These are phyloP conservation scores for Medicago arabica DNA, from an alignment of 306 rosid species.

Conservation along the genomic window DNA sequence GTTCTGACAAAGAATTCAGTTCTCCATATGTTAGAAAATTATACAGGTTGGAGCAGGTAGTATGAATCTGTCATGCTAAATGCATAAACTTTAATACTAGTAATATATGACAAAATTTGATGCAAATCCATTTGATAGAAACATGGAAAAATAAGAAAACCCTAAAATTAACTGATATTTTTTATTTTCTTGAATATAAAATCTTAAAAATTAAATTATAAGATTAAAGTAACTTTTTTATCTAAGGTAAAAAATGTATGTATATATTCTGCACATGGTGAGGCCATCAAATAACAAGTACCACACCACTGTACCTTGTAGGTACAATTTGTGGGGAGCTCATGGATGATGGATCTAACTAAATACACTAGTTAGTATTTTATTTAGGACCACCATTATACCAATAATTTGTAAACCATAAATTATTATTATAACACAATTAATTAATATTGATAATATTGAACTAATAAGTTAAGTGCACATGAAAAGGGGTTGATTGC, in stretches of 20 bases:
- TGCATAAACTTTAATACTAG: background rate
- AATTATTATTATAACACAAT: slow-evolving; percentile 25
- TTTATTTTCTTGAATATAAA: too few species aligned
- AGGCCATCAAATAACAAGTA: slow-evolving; percentile 6
- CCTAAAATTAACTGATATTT: too few species aligned
- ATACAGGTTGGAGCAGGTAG: background rate
- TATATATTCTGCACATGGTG: background rate
- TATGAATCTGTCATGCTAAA: background rate
- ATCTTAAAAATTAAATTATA: background rate
- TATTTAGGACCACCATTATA: slow-evolving; percentile 39
- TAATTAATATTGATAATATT: background rate
- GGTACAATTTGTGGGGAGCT: slow-evolving; percentile 32
- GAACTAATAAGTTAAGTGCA: slow-evolving; percentile 35
- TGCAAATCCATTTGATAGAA: too few species aligned
- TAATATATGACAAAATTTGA: too few species aligned
- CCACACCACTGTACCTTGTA: slow-evolving; percentile 17
- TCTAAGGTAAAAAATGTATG: background rate
- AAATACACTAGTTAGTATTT: slow-evolving; percentile 15
- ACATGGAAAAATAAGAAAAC: too few species aligned
- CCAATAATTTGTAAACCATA: background rate
- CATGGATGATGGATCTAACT: slow-evolving; percentile 24
- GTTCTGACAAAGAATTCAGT: slow-evolving; percentile 33
- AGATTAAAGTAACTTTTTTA: background rate
- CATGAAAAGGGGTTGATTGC: slow-evolving; percentile 35
- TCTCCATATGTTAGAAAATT: background rate